A percentile compares a stretch with the other conserved stretches of the same genome.
Evolutionary conservation across 2,329 filamentous ascomycete genomes (phyloP).

Genomic region (Phoma sp.): DNA sequence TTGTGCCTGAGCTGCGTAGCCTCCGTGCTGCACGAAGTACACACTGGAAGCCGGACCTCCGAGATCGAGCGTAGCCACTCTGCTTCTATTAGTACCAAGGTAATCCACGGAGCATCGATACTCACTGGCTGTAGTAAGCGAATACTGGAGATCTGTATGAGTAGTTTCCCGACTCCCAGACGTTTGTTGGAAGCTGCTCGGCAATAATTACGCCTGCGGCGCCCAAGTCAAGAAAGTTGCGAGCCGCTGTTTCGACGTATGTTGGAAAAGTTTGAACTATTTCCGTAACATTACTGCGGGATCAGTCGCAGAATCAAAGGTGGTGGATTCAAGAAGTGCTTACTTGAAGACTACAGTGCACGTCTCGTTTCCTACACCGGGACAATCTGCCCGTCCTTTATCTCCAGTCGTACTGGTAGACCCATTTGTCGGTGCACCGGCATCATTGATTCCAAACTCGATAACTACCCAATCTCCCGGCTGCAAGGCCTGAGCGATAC

Average conservation of each 20-base stretch:
- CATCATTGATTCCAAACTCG: constrained; percentile 74
- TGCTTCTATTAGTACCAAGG: constrained; percentile 1
- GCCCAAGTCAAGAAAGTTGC: constrained; percentile 60
- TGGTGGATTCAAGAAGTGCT: not conserved
- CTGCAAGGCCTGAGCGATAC: constrained; percentile 60
- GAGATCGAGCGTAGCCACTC: constrained; percentile 45
- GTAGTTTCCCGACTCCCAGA: constrained; percentile 63
- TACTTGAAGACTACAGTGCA: constrained; percentile 57
- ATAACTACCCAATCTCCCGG: constrained; percentile 70
- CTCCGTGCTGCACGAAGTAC: constrained; percentile 63
- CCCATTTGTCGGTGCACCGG: constrained; percentile 48
- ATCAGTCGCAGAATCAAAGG: not conserved
- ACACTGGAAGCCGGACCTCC: constrained; percentile 28
- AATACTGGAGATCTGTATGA: constrained; percentile 59
- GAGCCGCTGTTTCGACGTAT: constrained; percentile 65
- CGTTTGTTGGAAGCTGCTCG: constrained; percentile 66
- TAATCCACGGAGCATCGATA: not conserved
- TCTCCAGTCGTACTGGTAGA: constrained; percentile 62
- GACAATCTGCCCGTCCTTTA: constrained; percentile 67
- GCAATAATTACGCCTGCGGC: constrained; percentile 62
- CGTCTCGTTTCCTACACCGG: constrained; percentile 59
- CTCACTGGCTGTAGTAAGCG: constrained; percentile 44
- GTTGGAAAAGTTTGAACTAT: constrained; percentile 66
- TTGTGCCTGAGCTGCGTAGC: constrained; percentile 58
- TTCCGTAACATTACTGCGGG: constrained; percentile 54